Percentiles rank a stretch among this genome's conserved stretches.
phyloP scores from a whole-genome alignment of 73 alveolate genomes.

The Tetrahymena malaccensis region DNA sequence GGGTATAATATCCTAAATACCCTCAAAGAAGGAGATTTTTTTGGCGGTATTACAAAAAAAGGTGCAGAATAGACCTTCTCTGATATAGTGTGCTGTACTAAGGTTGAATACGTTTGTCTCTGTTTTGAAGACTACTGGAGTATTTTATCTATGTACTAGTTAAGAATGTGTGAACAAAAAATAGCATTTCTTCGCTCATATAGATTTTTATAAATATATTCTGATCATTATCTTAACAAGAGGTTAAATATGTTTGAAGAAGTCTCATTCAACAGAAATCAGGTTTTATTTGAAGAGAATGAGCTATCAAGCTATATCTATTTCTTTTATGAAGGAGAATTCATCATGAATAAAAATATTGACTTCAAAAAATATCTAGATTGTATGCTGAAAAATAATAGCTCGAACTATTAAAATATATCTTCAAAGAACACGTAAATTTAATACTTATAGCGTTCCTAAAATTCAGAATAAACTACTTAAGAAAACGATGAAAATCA shows the following conservation, averaged over 20 bases:
- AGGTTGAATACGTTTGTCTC: background rate
- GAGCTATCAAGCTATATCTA: background rate
- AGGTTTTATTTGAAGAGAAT: background rate
- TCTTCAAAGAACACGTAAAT: background rate
- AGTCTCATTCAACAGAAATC: background rate
- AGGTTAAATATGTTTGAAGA: background rate
- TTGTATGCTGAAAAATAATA: background rate
- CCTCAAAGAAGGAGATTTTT: background rate
- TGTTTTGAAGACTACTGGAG: background rate
- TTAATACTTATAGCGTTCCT: background rate
- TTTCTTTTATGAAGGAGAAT: background rate
- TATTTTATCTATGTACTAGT: background rate
- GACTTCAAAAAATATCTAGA: background rate
- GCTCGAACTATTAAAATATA: background rate
- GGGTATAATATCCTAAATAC: background rate
- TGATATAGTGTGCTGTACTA: background rate
- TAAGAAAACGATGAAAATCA: background rate
- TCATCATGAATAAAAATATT: background rate
- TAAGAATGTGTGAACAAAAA: background rate
- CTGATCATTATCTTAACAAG: background rate
- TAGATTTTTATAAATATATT: background rate
- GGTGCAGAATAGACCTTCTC: background rate
- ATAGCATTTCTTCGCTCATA: background rate
- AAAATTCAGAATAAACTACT: background rate
- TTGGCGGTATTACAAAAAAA: background rate